phyloP scores from a whole-genome alignment of 2,329 filamentous ascomycete species.

The Fusarium succisae region DNA sequence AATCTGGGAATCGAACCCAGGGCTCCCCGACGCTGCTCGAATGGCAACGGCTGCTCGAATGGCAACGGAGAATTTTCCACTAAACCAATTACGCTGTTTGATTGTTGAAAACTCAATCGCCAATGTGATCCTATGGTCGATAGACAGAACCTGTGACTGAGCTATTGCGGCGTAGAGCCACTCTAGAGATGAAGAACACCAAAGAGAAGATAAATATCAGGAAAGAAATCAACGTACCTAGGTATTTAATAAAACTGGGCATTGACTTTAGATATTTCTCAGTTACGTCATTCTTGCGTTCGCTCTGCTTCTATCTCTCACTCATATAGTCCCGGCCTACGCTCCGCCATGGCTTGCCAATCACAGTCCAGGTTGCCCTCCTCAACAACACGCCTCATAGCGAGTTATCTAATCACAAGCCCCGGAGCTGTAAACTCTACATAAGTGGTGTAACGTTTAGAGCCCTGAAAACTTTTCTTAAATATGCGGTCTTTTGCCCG shows the following conservation, averaged over 20 bases:
- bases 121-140: fast-evolving
- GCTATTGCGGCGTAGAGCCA: background rate
- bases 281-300: background rate
- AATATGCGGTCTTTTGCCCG: background rate
- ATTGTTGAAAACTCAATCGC: fast-evolving
- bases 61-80: constrained; percentile 27
- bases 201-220: no score
- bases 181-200: background rate
- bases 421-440: background rate
- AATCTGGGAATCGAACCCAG: constrained; percentile 26
- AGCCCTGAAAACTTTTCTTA: background rate
- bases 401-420: background rate
- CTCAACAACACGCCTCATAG: no score
- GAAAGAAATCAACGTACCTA: background rate
- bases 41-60: constrained; percentile 21
- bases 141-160: background rate
- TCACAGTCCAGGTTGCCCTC: background rate
- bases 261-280: no score
- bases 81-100: constrained; percentile 17
- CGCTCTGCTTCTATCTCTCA: background rate
- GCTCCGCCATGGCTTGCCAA: background rate
- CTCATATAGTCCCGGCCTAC: background rate
- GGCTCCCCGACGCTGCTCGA: constrained; percentile 15
- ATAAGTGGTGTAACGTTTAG: background rate
- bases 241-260: no score